A percentile compares a stretch with the other conserved stretches of the same genome.
Conservation (phyloP, 345 rosid species). For the Physaria fendleri region DNA sequence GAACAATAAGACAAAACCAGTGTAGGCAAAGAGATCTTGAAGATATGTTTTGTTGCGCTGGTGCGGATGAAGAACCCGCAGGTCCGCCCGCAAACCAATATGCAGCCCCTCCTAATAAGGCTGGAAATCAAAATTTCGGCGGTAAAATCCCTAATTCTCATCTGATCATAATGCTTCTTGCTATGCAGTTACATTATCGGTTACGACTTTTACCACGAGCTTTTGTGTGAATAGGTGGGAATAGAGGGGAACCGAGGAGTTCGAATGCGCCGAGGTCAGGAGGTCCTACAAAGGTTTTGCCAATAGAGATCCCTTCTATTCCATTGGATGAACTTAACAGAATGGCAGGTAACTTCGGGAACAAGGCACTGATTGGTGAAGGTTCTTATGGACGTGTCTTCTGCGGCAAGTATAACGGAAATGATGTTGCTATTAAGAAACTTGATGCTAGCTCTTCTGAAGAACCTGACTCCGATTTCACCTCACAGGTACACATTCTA, state of each 20-base stretch:
- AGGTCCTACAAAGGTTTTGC: conserved; percentile 66
- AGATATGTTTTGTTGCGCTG: conserved; percentile 88
- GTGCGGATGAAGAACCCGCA: conserved; percentile 67
- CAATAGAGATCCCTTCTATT: conserved; percentile 67
- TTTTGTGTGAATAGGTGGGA: too few relatives aligned
- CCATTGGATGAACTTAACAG: conserved; percentile 61
- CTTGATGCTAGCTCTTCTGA: conserved; percentile 69
- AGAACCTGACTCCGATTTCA: conserved; percentile 80
- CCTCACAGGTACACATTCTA: conserved; percentile 59
- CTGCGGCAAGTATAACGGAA: conserved; percentile 48
- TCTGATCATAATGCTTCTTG: too few relatives aligned
- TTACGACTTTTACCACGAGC: conserved; percentile 36
- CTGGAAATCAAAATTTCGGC: conserved; percentile 44
- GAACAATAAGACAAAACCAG: conserved; percentile 12
- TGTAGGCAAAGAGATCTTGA: conserved; percentile 18
- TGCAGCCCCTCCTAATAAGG: conserved; percentile 67
- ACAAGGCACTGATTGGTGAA: conserved; percentile 86
- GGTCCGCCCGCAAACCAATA: conserved; percentile 63
- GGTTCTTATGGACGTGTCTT: conserved; percentile 98
- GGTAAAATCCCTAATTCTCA: conserved; percentile 13
- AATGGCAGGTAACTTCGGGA: conserved; percentile 59
- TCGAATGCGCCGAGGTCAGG: conserved; percentile 50
- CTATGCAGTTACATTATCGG: background rate
- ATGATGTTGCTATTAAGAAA: conserved; percentile 73
- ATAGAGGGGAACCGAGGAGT: conserved; percentile 70